Base-by-base conservation (phyloP, 192 early-diverging fungal genomes). In the Gryganskiella cystojenkinii region DNA sequence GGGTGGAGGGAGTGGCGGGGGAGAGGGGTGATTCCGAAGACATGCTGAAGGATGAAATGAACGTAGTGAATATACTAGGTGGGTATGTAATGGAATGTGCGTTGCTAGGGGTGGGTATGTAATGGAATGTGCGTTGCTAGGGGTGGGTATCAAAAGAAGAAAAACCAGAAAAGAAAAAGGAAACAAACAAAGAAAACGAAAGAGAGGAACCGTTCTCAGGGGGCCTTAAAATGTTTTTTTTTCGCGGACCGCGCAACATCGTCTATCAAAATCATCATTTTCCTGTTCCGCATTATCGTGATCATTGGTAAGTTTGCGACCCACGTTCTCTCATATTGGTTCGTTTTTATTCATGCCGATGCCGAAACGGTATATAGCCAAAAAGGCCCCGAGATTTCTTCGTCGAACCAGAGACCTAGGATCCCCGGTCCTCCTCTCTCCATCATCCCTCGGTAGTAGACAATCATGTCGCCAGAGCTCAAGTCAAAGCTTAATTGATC, bases 321-420 rank as follows among this genome's bases (percentile, higher is more conserved):
- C n/a, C 13, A 33, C 53, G 25, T 6, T 27, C 44, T 46, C 45
- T 61, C 40, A 7, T 43, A 20, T 45, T 45, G 50, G 11, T 10
- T 52, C 50, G 17, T 55, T 30, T 11, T 55, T 14, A 55, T 15
- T 14, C 53, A 37, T 17, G 5, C 24, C 37, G n/a, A 45, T 19
- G 33, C 19, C 46, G 19, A 28, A 44, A 51, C 58, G 15, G 33
- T 24, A 42, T 65, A 65, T 13, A 65, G 15, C 50, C 35, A 65
- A 28, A 65, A 65, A 4, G 51, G 63, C 14, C 52, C 63, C 22
- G 51, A 65, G 19, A 54, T 52, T 2, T 54, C 63, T 3, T 65
- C 52, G 22, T 52, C 51, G 27, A 42, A 55, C 63, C 63, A 55
- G 37, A 65, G 53, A 13, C 63, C 63, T 20, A 54, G 35, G 35